Conservation (phyloP, 169 alveolate genomes). For the Cryptosporidium xiaoi region DNA sequence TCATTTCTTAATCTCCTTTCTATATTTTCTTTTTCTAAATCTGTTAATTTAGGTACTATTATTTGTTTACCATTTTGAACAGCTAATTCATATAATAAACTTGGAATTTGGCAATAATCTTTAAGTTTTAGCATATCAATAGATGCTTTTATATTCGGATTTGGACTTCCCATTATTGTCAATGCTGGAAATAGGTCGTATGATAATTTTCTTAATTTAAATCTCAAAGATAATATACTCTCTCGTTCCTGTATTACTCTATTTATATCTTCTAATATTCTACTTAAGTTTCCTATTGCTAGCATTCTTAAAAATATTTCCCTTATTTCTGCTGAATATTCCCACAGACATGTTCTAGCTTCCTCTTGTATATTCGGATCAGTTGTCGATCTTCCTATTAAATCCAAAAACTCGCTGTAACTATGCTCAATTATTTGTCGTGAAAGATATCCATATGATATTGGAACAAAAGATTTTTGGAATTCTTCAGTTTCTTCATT, state of each 20-base stretch:
- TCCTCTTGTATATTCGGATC: slow-evolving; percentile 74
- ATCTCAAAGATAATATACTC: slow-evolving; percentile 28
- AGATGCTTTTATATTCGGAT: slow-evolving; percentile 31
- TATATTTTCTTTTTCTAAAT: not conserved
- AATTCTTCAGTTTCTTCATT: slow-evolving; percentile 71
- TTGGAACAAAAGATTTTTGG: slow-evolving; percentile 57
- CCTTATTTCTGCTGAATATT: slow-evolving; percentile 50
- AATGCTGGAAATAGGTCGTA: slow-evolving; percentile 60
- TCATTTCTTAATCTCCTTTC: slow-evolving; percentile 46
- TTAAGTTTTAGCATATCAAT: slow-evolving; percentile 51
- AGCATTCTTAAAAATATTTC: slow-evolving; percentile 49
- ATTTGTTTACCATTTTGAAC: slow-evolving; percentile 54
- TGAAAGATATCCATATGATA: slow-evolving; percentile 59
- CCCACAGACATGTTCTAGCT: slow-evolving; percentile 73
- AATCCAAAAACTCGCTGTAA: slow-evolving; percentile 62
- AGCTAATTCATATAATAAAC: slow-evolving; percentile 46
- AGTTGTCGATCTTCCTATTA: slow-evolving; percentile 51
- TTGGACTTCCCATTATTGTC: slow-evolving; percentile 48
- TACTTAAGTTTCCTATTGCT: slow-evolving; percentile 54
- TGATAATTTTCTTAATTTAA: slow-evolving; percentile 51
- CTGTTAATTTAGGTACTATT: slow-evolving; percentile 46
- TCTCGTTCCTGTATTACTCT: slow-evolving; percentile 49
- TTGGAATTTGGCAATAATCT: slow-evolving; percentile 52
- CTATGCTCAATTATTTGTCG: slow-evolving; percentile 57
- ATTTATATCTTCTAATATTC: slow-evolving; percentile 44